Evolutionary conservation across 495 filamentous ascomycete species (phyloP).

Genomic region (Tuber indicum): DNA sequence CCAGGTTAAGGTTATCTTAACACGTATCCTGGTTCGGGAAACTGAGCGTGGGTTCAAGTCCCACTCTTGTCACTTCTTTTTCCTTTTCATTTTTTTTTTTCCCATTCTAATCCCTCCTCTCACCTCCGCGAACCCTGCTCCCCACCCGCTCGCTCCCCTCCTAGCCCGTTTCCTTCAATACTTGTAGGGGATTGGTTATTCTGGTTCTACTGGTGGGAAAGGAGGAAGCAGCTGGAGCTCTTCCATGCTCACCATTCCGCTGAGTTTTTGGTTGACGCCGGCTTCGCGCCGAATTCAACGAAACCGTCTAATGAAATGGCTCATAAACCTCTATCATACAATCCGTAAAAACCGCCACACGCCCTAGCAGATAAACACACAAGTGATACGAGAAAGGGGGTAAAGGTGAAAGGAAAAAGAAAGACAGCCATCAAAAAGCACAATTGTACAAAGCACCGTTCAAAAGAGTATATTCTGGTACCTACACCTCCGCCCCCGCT

Average conservation of each 20-base stretch:
- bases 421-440: not conserved
- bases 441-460: not conserved
- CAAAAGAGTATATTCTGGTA: slow-evolving; percentile 2
- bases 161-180: too few species aligned
- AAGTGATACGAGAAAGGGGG: not conserved
- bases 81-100: not conserved
- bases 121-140: not conserved
- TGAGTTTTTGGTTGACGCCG: not conserved
- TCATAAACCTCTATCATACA: not conserved
- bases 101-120: not conserved
- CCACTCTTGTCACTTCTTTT: slow-evolving; percentile 31
- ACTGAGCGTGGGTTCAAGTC: slow-evolving; percentile 36
- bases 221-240: not conserved
- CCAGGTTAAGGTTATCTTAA: slow-evolving; percentile 33
- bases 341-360: not conserved
- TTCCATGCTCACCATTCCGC: not conserved
- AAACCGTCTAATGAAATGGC: not conserved
- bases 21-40: slow-evolving; percentile 35
- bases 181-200: not conserved
- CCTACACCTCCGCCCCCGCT: not conserved
- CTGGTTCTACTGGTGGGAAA: not conserved
- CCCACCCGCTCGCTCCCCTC: too few species aligned
- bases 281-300: not conserved
- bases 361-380: not conserved
- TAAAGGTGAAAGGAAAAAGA: not conserved